Evolutionary conservation across 2,329 filamentous ascomycete genomes (phyloP).

Genomic region (Aspergillus jensenii): DNA sequence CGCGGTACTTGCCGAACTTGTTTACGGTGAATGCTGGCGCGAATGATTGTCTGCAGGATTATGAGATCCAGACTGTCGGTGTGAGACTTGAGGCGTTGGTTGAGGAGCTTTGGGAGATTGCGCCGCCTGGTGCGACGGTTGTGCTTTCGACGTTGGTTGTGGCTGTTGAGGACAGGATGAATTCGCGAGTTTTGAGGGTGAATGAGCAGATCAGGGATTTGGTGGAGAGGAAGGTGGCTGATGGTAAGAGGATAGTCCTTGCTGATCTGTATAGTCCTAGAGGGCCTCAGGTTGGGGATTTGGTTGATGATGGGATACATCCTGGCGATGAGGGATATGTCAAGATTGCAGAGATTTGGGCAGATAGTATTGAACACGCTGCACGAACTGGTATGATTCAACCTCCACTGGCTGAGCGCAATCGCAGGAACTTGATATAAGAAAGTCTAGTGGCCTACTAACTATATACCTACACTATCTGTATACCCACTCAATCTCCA

Average conservation of each 20-base stretch:
- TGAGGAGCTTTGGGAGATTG: neutral
- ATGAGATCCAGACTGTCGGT: neutral
- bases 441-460: too few relatives aligned
- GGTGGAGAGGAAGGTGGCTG: neutral
- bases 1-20: conserved; percentile 3
- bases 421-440: too few relatives aligned
- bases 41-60: neutral
- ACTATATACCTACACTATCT: too few relatives aligned
- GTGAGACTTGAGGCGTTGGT: neutral
- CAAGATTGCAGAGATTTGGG: conserved; percentile 17
- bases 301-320: conserved; percentile 6
- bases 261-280: conserved; percentile 1
- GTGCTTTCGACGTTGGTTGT: conserved; percentile 9
- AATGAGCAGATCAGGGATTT: conserved; percentile 4
- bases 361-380: conserved; percentile 1
- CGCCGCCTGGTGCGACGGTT: neutral
- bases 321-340: conserved; percentile 13
- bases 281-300: neutral
- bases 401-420: too few relatives aligned
- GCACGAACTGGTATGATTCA: neutral
- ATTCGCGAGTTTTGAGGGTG: neutral
- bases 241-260: neutral
- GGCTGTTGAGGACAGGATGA: neutral
- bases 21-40: conserved; percentile 11
- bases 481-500: too few relatives aligned